Evolutionary conservation across 2,329 filamentous ascomycete species (phyloP).

Genomic region (Aspergillus transmontanensis): DNA sequence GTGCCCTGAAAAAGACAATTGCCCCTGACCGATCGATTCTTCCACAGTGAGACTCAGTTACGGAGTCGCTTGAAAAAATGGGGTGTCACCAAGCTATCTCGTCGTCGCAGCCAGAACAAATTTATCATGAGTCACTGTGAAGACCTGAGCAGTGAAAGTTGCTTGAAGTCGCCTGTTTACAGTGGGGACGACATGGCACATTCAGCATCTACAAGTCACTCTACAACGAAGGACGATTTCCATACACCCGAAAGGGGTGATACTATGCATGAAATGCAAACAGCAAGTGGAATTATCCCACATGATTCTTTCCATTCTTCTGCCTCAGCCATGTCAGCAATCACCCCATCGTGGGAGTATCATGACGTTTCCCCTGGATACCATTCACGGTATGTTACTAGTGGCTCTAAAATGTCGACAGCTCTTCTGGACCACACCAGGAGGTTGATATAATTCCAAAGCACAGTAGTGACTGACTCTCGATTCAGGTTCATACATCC

Average conservation of each 20-base stretch:
- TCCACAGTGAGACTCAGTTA: background rate
- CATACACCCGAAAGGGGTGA: background rate
- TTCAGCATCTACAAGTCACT: background rate
- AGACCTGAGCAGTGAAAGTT: background rate
- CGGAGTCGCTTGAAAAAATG: background rate
- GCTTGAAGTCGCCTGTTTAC: background rate
- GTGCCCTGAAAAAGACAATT: background rate
- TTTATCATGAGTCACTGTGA: background rate
- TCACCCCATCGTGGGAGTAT: background rate
- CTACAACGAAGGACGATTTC: background rate
- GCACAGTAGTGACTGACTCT: background rate
- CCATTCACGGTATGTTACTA: background rate
- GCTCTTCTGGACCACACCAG: background rate
- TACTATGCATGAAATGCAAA: background rate
- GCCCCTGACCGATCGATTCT: background rate
- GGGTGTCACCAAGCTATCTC: background rate
- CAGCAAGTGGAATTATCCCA: background rate
- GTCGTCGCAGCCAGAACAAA: background rate
- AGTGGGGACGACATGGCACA: background rate
- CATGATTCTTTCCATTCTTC: background rate
- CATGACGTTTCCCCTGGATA: background rate
- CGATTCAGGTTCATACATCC: background rate
- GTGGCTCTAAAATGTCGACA: background rate
- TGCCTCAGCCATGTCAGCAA: background rate
- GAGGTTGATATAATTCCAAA: background rate